Evolutionary conservation across 2,329 filamentous ascomycete species (phyloP), one percentile per base, ranked within the genome.

Genomic region (Uncinocarpus reesii): DNA sequence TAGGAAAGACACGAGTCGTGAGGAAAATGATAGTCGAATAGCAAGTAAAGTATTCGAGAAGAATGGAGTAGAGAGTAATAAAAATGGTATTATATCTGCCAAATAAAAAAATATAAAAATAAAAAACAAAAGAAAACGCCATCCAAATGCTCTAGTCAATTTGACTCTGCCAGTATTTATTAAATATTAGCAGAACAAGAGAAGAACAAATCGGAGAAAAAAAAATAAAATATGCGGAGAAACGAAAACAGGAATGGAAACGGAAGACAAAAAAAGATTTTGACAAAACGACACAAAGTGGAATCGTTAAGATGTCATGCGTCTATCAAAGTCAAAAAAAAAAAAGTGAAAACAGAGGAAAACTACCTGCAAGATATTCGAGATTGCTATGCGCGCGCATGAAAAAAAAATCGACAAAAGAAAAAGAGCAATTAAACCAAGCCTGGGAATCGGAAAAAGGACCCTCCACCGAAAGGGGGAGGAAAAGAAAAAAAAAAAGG

Each of bases 121-220:
- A 29, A 42, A 15, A 34, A 24, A 18, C 35, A 41, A 20, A n/a
- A 37, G 21, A 35, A 42, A 45, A 47, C 48, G 43, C 48, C 48
- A 47, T 50, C 36, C 36, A 47, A 42, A 50, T 50, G 48, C 48
- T 50, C 42, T 50, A 36, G 35, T 47, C 41, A 47, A 35, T 45
- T 26, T 15, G 26, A 45, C 35, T 41, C 48, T 46, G 41, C 36
- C 36, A 35, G 20, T 46, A 46, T n/a, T n/a, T n/a, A n/a, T 32
- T 40, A 40, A 4, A 41, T 41, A 47, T 34, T 26, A 48, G 36
- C 38, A 41, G 37, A 47, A 36, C 11, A 31, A 40, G 35, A 34
- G 42, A 29, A 32, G 36, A 37, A 37, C 21, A 46, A 29, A 4
- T 29, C 29, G 32, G 20, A 16, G n/a, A n/a, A n/a, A n/a, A n/a